Base-by-base conservation (phyloP, 2,329 filamentous ascomycete genomes). In the Dichotomopilus funicola region DNA sequence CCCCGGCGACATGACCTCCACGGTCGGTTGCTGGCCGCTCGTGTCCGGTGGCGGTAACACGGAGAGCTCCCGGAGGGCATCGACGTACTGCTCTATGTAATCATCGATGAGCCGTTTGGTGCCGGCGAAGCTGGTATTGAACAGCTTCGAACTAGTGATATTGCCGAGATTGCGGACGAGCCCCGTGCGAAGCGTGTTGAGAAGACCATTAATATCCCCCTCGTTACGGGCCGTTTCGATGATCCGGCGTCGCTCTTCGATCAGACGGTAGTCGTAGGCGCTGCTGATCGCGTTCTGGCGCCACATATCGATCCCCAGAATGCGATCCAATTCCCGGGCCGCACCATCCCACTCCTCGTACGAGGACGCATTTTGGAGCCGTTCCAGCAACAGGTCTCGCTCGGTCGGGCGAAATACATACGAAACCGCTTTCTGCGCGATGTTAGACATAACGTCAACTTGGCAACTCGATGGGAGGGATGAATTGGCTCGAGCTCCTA, bases 91-190 rank as follows among this genome's bases (percentile, higher is more conserved):
- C 0, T 86, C 85, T 59, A 95, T 86, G 67, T 96, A 96, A 70
- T 95, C 88, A 67, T 96, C 91, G 59, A 96, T 95, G 48, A 96
- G 74, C 52, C 88, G 81, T 69, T 96, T 96, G 1, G 91, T 96
- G 12, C 91, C 91, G 1, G 88, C 87, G 67, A 94, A 94, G 10
- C 89, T 87, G 56, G 86, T 81, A 64, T 91, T 91, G 73, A 91
- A 96, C 1, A 96, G 76, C 60, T 85, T 85, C 2, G 89, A 83
- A 1, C 86, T 82, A 1, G 89, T 89, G 63, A 96, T 95, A 68
- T 95, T 95, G 56, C 90, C 91, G n/a, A 95, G 76, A 65, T 96
- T 96, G 38, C 91, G 84, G 35, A 95, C 81, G 13, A 87, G 76
- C 3, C 84, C 90, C 11, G 89, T 90, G 33, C 90, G 86, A 41